Base-by-base conservation (phyloP, 345 rosid species). In the Pugionium cornutum region DNA sequence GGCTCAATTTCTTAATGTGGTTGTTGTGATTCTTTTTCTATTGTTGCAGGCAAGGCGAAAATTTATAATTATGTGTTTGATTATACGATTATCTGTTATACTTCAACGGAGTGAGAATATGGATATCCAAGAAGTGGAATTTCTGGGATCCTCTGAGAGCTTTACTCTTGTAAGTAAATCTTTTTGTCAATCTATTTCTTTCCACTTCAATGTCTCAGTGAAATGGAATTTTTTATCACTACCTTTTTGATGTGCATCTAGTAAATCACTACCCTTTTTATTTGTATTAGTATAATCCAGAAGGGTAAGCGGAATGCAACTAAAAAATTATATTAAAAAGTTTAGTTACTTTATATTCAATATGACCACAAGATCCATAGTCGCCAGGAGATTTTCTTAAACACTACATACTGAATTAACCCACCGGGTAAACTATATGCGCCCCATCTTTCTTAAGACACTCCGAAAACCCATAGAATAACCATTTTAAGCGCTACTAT, bases 141-240 rank as follows among this genome's bases (percentile, higher is more conserved):
- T 77, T 73, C 52, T 67, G 58, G 78, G 63, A 67, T 71, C 77
- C 53, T 8, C 51, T 43, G 78, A 62, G 74, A 80, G 84, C 66
- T 79, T 80, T 66, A 74, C 71, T 72, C 75, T 83, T 78, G 95
- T 88, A 75, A 49, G 72, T 32, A 35, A 43, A 7, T 32, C 6
- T 40, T 37, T 72, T 40, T 50, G 27, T 58, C 60, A 34, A 26
- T 59, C 31, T 51, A 9, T 34, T 29, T 40, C 35, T 29, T 25
- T 51, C 55, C 31, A 66, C 0, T 66, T 6, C 34, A 55, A 5
- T 55, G 39, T 45, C 46, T 9, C 46, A 44, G 5, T 45, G 47
- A 55, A 36, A 54, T 35, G 31, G 46, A 66, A 46, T n/a, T 44
- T 55, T n/a, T 42, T 28, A 9, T 65, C 60, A 42, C 43, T 18